A percentile compares a stretch with the other conserved stretches of the same genome.
phyloP scores from a whole-genome alignment of 441 rosid genomes.

The Dalechampia spathulata region DNA sequence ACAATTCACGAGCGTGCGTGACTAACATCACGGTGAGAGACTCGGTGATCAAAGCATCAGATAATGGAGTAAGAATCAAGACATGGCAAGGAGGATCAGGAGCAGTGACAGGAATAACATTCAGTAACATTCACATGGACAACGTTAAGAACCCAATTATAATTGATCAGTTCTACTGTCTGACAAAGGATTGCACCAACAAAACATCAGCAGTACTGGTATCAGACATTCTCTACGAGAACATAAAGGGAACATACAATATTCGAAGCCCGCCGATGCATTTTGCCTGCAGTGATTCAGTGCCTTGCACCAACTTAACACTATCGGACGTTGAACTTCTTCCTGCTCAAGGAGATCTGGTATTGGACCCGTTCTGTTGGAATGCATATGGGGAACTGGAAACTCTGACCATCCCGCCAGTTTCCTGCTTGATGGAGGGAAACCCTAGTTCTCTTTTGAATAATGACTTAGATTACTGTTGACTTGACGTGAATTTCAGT shows the following conservation, averaged over 20 bases:
- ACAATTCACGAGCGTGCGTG: conserved; percentile 75
- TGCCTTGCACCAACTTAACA: conserved; percentile 74
- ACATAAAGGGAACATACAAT: conserved; percentile 72
- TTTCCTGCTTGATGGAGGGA: conserved; percentile 57
- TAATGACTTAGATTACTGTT: conserved; percentile 34
- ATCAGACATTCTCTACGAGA: conserved; percentile 46
- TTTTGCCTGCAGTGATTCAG: conserved; percentile 71
- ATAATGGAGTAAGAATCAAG: conserved; percentile 80
- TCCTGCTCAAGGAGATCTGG: conserved; percentile 54
- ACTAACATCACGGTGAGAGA: conserved; percentile 66
- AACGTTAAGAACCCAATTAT: conserved; percentile 73
- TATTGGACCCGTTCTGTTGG: conserved; percentile 76
- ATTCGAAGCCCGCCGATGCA: conserved; percentile 71
- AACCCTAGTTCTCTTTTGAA: conserved; percentile 35
- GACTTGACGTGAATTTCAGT: conserved; percentile 13
- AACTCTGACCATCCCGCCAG: conserved; percentile 68
- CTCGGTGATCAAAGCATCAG: conserved; percentile 47
- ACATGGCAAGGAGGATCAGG: conserved; percentile 96
- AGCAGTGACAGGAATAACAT: conserved; percentile 50
- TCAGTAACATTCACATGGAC: conserved; percentile 68
- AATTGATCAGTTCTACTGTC: conserved; percentile 73
- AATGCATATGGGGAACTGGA: conserved; percentile 65
- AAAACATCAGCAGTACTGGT: conserved; percentile 68
- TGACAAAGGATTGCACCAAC: conserved; percentile 55
- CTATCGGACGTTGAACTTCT: conserved; percentile 67